These are phyloP conservation scores for Suillus clintonianus DNA, from an alignment of 768 basidiomycete genomes.

Conservation along the genomic window DNA sequence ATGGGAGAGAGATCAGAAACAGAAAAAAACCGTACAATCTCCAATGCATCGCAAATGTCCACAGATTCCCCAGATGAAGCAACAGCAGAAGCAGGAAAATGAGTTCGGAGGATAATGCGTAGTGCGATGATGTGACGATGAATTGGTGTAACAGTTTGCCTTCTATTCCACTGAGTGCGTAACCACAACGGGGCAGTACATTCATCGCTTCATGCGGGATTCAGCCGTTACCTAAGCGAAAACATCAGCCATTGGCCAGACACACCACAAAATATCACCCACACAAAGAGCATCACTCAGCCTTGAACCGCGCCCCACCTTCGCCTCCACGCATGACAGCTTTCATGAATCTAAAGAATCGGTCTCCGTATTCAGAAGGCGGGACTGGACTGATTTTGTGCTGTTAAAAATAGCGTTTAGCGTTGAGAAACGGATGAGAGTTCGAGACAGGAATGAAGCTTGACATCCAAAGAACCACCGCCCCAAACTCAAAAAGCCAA, in stretches of 20 bases:
- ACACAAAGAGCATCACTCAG: constrained; percentile 29
- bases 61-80: not conserved
- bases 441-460: too few species aligned
- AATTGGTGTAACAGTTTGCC: not conserved
- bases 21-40: not conserved
- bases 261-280: not conserved
- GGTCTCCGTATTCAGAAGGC: constrained; percentile 81
- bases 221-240: not conserved
- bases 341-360: constrained; percentile 88
- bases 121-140: not conserved
- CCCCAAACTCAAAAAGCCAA: constrained; percentile 7
- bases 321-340: constrained; percentile 83
- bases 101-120: not conserved
- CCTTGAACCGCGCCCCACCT: constrained; percentile 55
- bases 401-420: constrained; percentile 39
- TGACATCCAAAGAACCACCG: not conserved
- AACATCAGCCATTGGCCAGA: not conserved
- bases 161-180: not conserved
- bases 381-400: constrained; percentile 95
- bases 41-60: constrained; percentile 2
- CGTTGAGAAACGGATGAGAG: not conserved
- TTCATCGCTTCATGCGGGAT: not conserved
- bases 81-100: not conserved
- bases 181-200: not conserved
- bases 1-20: not conserved